A percentile compares a stretch with the other conserved stretches of the same genome.
phyloP scores from a whole-genome alignment of 495 filamentous ascomycete genomes.

The Alectoria sarmentosa region DNA sequence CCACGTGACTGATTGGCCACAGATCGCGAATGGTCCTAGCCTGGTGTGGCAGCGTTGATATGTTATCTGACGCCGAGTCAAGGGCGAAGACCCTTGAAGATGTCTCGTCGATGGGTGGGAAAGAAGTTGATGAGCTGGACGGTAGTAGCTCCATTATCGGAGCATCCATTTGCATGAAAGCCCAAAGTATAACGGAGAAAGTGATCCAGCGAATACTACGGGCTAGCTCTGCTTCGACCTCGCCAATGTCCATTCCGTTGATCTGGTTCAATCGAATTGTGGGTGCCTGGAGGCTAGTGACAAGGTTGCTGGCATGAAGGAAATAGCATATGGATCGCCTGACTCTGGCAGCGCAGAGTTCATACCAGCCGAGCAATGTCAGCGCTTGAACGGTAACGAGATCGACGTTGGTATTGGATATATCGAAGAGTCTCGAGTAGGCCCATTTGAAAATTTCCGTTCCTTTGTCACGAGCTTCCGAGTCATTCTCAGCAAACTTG shows the following conservation, averaged over 20 bases:
- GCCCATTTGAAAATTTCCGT: constrained; percentile 23
- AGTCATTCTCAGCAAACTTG: constrained; percentile 21
- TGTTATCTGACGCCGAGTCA: constrained; percentile 24
- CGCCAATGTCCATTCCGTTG: constrained; percentile 25
- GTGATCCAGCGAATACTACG: constrained; percentile 25
- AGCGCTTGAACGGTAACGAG: constrained; percentile 24
- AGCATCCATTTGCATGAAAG: constrained; percentile 25
- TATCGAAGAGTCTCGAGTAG: constrained; percentile 11
- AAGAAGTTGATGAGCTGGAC: constrained; percentile 10
- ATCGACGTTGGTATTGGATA: not conserved
- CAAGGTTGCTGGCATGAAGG: constrained; percentile 17
- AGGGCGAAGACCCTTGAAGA: constrained; percentile 17
- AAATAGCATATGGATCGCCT: constrained; percentile 22
- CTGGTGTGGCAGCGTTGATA: constrained; percentile 23
- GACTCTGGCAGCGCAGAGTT: constrained; percentile 21
- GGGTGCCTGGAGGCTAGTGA: constrained; percentile 22
- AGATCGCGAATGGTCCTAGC: constrained; percentile 22
- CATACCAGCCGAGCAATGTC: constrained; percentile 24
- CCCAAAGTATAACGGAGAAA: constrained; percentile 24
- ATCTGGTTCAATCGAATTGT: constrained; percentile 18
- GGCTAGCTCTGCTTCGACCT: constrained; percentile 24
- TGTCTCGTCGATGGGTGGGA: constrained; percentile 24
- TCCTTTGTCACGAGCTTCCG: constrained; percentile 13
- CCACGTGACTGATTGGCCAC: constrained; percentile 25
- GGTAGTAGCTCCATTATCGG: constrained; percentile 20